Evolutionary conservation across 2,329 filamentous ascomycete species (phyloP).

Genomic region (Diplodia corticola): DNA sequence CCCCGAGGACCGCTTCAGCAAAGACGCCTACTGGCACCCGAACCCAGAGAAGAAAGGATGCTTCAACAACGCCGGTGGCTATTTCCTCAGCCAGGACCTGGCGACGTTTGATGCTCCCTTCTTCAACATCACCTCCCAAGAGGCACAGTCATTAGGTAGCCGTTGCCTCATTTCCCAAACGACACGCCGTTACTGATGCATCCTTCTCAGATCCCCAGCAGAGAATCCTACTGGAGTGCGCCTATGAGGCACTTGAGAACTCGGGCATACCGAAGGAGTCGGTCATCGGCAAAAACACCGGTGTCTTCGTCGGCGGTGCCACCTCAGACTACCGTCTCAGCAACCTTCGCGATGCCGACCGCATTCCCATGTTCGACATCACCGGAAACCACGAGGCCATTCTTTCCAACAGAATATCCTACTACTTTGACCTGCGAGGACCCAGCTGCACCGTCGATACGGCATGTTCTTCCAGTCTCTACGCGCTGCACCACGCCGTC

Average conservation of each 20-base stretch:
- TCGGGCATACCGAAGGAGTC: slow-evolving; percentile 25
- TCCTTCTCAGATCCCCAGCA: slow-evolving; percentile 30
- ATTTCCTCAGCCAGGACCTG: slow-evolving; percentile 28
- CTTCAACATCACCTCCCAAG: slow-evolving; percentile 28
- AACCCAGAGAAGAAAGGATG: slow-evolving; percentile 26
- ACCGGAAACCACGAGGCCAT: slow-evolving; percentile 28
- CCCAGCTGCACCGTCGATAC: slow-evolving; percentile 37
- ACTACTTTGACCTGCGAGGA: slow-evolving; percentile 35
- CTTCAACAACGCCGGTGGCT: slow-evolving; percentile 24
- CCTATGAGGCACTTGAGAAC: slow-evolving; percentile 30
- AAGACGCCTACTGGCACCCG: slow-evolving; percentile 42
- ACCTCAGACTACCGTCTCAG: slow-evolving; percentile 30
- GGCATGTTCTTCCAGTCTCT: slow-evolving; percentile 35
- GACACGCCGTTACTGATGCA: neutral
- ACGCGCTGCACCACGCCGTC: slow-evolving; percentile 34
- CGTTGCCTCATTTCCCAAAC: neutral
- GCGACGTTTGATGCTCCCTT: slow-evolving; percentile 28
- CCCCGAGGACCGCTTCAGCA: slow-evolving; percentile 40
- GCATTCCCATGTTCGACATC: slow-evolving; percentile 16
- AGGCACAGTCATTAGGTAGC: slow-evolving; percentile 23
- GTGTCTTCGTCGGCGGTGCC: slow-evolving; percentile 31
- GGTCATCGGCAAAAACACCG: slow-evolving; percentile 28
- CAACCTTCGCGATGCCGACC: slow-evolving; percentile 11
- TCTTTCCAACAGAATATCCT: slow-evolving; percentile 35
- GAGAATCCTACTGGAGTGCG: slow-evolving; percentile 28